phyloP scores from a whole-genome alignment of 164 flowering plant species.

The Cinnamomum micranthum region DNA sequence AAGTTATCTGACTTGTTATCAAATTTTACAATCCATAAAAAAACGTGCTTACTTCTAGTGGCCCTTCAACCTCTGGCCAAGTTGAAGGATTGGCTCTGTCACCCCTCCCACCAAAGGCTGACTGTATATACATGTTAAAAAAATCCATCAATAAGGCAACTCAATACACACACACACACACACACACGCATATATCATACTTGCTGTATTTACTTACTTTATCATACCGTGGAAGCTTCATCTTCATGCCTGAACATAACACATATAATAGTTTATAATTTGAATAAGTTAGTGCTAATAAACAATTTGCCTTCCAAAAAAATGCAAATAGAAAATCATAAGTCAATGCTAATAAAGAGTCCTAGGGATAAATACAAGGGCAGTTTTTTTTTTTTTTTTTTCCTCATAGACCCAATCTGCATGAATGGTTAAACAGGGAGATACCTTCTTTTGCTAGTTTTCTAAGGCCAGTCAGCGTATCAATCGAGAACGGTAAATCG shows the following conservation, averaged over 20 bases:
- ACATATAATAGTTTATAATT: background rate
- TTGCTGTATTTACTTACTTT: conserved; percentile 50
- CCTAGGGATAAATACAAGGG: too few relatives aligned
- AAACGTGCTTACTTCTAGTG: conserved; percentile 51
- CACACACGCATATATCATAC: background rate
- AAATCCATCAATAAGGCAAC: conserved; percentile 16
- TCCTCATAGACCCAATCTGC: background rate
- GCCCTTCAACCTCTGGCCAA: conserved; percentile 98
- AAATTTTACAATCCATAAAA: background rate
- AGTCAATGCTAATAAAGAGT: conserved; percentile 1
- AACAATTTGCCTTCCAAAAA: background rate
- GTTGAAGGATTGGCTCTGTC: conserved; percentile 83
- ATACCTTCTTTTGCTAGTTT: conserved; percentile 79
- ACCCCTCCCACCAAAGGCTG: conserved; percentile 83
- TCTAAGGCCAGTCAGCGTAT: conserved; percentile 55
- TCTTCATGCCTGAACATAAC: conserved; percentile 58
- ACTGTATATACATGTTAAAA: conserved; percentile 35
- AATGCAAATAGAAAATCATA: too few relatives aligned
- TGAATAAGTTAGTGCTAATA: background rate
- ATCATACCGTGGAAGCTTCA: conserved; percentile 93
- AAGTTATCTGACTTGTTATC: background rate
- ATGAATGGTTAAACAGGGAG: background rate
- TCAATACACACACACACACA: background rate
- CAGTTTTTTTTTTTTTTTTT: too few relatives aligned
- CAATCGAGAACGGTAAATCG: conserved; percentile 73